Percentiles rank a stretch among this genome's conserved stretches.
Evolutionary conservation across 164 flowering plant genomes (phyloP).

Genomic region (Aristolochia fimbriata): DNA sequence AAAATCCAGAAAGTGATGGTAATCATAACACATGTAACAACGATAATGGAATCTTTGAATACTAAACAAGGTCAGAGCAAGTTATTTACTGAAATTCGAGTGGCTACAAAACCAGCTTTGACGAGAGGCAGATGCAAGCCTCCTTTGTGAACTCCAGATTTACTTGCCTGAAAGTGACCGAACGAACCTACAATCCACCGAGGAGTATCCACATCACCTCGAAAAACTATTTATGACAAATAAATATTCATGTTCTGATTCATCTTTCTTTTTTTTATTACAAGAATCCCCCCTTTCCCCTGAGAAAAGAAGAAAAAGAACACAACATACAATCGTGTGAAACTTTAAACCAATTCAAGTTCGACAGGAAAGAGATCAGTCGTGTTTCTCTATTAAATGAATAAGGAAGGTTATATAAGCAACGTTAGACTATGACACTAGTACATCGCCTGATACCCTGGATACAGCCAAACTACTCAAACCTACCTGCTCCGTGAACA

Average conservation of each 20-base stretch:
- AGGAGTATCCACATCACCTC: neutral
- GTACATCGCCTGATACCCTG: neutral
- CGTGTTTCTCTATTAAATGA: too few relatives aligned
- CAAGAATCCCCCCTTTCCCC: neutral
- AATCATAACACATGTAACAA: too few relatives aligned
- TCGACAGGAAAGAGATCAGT: too few relatives aligned
- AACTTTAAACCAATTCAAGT: too few relatives aligned
- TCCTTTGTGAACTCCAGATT: conserved; percentile 94
- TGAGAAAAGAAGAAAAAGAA: too few relatives aligned
- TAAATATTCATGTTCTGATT: neutral
- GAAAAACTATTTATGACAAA: neutral
- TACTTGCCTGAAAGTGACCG: conserved; percentile 98
- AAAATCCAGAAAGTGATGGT: too few relatives aligned
- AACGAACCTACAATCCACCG: conserved; percentile 64
- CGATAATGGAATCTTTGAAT: too few relatives aligned
- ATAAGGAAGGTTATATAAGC: neutral
- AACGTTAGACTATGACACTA: neutral
- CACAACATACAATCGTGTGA: too few relatives aligned
- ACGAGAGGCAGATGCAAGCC: conserved; percentile 65
- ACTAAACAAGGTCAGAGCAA: neutral
- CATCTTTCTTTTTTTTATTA: neutral
- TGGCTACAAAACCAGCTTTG: conserved; percentile 97
- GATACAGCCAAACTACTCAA: neutral
- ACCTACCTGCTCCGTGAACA: conserved; percentile 93
- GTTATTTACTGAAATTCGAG: conserved; percentile 82